Evolutionary conservation across 2,329 filamentous ascomycete genomes (phyloP).

Genomic region (Fusarium sp.): DNA sequence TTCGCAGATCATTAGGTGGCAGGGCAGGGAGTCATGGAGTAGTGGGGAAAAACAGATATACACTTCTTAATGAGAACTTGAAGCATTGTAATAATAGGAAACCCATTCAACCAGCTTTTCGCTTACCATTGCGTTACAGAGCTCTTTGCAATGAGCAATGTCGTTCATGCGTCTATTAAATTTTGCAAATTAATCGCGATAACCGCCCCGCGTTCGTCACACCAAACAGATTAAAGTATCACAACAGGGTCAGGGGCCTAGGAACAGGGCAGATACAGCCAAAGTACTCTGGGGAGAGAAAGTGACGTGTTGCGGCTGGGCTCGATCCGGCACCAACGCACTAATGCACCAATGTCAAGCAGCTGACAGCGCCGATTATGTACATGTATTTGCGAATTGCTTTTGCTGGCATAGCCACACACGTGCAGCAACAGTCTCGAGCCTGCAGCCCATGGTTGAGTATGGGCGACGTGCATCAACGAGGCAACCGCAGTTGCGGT

Average conservation of each 20-base stretch:
- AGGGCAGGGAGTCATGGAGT: too few species aligned
- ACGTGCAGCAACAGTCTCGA: constrained; percentile 3
- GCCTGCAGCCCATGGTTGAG: constrained; percentile 1
- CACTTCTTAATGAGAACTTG: background rate
- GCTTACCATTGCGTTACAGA: background rate
- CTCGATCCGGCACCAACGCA: constrained; percentile 3
- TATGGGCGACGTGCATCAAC: too few species aligned
- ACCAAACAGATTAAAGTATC: background rate
- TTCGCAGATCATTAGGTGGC: too few species aligned
- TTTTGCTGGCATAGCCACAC: constrained; percentile 19
- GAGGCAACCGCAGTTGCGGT: constrained; percentile 23
- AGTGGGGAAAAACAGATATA: too few species aligned
- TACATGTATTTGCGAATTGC: constrained; percentile 18
- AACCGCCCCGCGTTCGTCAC: background rate
- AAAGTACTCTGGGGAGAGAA: background rate
- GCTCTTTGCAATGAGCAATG: background rate
- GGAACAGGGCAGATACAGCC: background rate
- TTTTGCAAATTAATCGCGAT: background rate
- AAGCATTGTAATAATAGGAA: background rate
- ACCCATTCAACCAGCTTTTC: too few species aligned
- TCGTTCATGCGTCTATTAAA: background rate
- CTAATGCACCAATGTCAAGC: constrained; percentile 15
- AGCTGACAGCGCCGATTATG: constrained; percentile 13
- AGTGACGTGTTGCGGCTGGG: constrained; percentile 17
- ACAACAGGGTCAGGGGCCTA: background rate